Conservation (phyloP, 495 filamentous ascomycete species). For the Amphirosellinia nigrospora region DNA sequence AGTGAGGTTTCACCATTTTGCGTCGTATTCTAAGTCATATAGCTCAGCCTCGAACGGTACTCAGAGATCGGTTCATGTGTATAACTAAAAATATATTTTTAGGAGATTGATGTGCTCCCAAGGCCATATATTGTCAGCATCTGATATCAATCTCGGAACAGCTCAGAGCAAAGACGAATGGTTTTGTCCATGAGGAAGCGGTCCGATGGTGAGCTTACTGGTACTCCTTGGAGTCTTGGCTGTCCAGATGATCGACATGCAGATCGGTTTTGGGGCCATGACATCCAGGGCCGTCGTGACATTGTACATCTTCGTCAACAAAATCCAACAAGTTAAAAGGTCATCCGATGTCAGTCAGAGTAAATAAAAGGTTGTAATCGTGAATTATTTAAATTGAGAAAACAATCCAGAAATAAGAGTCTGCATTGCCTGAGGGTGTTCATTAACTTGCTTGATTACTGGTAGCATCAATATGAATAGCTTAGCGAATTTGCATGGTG, state of each 20-base stretch:
- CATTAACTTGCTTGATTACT: too few species aligned
- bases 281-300: too few species aligned
- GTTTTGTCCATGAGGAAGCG: background rate
- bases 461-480: too few species aligned
- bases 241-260: background rate
- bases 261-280: background rate
- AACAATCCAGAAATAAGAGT: background rate
- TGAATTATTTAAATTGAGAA: background rate
- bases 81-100: too few species aligned
- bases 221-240: background rate
- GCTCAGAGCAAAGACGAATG: background rate
- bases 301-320: background rate
- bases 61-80: too few species aligned
- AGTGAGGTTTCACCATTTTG: background rate
- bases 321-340: background rate
- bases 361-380: background rate
- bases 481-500: too few species aligned
- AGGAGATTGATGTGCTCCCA: too few species aligned
- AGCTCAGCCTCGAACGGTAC: background rate
- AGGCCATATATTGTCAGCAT: background rate
- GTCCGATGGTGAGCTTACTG: background rate
- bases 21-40: background rate
- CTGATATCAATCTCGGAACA: background rate
- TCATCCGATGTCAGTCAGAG: background rate
- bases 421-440: too few species aligned